Evolutionary conservation across 2,329 filamentous ascomycete genomes (phyloP).

Genomic region (Helminthosporium solani): DNA sequence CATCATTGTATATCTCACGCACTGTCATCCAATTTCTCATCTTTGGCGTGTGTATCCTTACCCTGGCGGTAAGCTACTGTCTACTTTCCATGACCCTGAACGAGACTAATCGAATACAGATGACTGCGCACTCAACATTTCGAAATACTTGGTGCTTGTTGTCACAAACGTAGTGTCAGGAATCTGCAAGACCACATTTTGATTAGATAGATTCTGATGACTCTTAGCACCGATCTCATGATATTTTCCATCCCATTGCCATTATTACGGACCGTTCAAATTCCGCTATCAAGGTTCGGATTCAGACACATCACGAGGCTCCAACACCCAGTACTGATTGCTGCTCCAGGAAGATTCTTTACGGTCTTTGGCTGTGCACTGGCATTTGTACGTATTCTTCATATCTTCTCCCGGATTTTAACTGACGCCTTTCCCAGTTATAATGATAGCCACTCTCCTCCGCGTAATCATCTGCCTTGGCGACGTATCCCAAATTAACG

Average conservation of each 20-base stretch:
- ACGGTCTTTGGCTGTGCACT: not conserved
- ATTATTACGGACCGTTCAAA: not conserved
- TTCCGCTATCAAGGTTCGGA: too few species aligned
- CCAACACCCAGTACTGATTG: too few species aligned
- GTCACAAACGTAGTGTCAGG: constrained; percentile 9
- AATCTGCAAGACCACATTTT: too few species aligned
- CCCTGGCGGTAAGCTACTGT: too few species aligned
- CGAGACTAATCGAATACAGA: too few species aligned
- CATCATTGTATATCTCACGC: constrained; percentile 8
- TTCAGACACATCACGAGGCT: too few species aligned
- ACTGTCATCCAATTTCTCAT: constrained; percentile 10
- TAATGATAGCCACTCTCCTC: not conserved
- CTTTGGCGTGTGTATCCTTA: constrained; percentile 15
- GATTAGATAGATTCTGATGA: not conserved
- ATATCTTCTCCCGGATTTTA: too few species aligned
- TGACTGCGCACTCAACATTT: constrained; percentile 12
- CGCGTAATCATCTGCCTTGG: not conserved
- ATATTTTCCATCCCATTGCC: not conserved
- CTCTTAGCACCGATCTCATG: not conserved
- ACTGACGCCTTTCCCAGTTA: not conserved
- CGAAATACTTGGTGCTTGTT: constrained; percentile 10
- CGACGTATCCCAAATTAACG: not conserved
- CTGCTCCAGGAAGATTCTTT: not conserved
- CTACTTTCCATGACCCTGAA: too few species aligned
- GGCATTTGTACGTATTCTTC: not conserved